Evolutionary conservation across 2,329 filamentous ascomycete genomes (phyloP).

Genomic region (Lizonia empirigonia): DNA sequence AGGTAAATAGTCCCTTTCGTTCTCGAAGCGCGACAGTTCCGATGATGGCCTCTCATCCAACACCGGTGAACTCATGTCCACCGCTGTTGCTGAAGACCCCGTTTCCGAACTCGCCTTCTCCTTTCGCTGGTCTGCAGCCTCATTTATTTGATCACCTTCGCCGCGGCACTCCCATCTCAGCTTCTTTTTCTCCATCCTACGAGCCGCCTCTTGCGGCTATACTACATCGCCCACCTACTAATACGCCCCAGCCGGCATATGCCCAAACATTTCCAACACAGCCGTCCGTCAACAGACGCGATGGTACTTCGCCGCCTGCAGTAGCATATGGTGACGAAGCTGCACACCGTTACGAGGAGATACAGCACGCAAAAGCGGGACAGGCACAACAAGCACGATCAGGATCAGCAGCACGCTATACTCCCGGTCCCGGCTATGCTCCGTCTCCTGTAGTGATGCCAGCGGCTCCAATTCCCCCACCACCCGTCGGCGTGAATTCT

Average conservation of each 20-base stretch:
- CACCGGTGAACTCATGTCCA: slow-evolving; percentile 29
- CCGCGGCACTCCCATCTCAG: slow-evolving; percentile 38
- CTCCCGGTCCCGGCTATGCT: slow-evolving; percentile 40
- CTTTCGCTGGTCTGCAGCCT: slow-evolving; percentile 23
- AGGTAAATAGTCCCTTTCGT: slow-evolving; percentile 47
- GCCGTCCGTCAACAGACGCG: not conserved
- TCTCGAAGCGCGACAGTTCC: slow-evolving; percentile 37
- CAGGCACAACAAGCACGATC: slow-evolving; percentile 19
- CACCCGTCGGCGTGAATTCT: slow-evolving; percentile 28
- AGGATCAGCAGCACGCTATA: slow-evolving; percentile 37
- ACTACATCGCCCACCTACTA: slow-evolving; percentile 40
- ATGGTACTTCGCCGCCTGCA: slow-evolving; percentile 12
- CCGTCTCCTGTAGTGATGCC: slow-evolving; percentile 34
- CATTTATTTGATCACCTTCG: slow-evolving; percentile 28
- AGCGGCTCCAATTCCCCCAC: slow-evolving; percentile 28
- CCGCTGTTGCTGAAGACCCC: slow-evolving; percentile 31
- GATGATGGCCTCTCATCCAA: slow-evolving; percentile 27
- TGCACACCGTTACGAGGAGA: slow-evolving; percentile 13
- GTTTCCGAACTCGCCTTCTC: slow-evolving; percentile 23
- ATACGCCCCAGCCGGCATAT: slow-evolving; percentile 38
- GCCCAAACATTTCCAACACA: slow-evolving; percentile 16
- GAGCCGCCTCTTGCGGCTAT: slow-evolving; percentile 45
- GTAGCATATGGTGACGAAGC: slow-evolving; percentile 15
- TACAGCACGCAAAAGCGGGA: slow-evolving; percentile 13
- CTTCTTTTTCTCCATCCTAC: slow-evolving; percentile 42